These are phyloP conservation scores for Lactifluus rugatus DNA, from an alignment of 768 basidiomycete genomes.

Conservation along the genomic window DNA sequence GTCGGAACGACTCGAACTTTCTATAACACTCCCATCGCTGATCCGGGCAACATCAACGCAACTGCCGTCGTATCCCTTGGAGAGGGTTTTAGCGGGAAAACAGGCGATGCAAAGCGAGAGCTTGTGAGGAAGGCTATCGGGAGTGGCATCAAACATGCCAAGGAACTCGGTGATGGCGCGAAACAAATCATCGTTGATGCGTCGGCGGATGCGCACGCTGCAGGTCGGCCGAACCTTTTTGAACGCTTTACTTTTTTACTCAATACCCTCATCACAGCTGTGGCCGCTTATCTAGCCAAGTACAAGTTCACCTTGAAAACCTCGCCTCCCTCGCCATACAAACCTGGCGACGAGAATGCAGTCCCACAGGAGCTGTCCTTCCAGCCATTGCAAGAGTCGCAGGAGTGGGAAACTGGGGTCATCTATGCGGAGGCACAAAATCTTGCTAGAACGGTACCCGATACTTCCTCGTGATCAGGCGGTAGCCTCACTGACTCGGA, in stretches of 20 bases:
- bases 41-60: constrained; percentile 27
- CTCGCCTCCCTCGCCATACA: constrained; percentile 51
- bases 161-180: constrained; percentile 47
- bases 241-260: neutral
- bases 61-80: constrained; percentile 53
- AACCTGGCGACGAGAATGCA: constrained; percentile 46
- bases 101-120: constrained; percentile 44
- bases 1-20: constrained; percentile 57
- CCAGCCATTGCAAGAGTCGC: constrained; percentile 35
- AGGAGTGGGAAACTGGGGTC: constrained; percentile 65
- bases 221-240: constrained; percentile 41
- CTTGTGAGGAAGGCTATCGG: constrained; percentile 62
- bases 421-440: constrained; percentile 73
- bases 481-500: neutral
- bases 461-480: neutral
- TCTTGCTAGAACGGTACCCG: constrained; percentile 59
- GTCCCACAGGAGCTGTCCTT: constrained; percentile 43
- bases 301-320: constrained; percentile 79
- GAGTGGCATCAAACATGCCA: constrained; percentile 60
- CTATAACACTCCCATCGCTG: constrained; percentile 40
- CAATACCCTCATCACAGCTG: constrained; percentile 39
- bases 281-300: constrained; percentile 64
- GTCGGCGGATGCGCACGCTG: constrained; percentile 62
- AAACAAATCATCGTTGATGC: constrained; percentile 54
- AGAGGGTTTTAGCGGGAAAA: constrained; percentile 40